A percentile compares a stretch with the other conserved stretches of the same genome.
These are phyloP conservation scores for Mycena amicta DNA, from an alignment of 768 basidiomycete species.

Conservation along the genomic window DNA sequence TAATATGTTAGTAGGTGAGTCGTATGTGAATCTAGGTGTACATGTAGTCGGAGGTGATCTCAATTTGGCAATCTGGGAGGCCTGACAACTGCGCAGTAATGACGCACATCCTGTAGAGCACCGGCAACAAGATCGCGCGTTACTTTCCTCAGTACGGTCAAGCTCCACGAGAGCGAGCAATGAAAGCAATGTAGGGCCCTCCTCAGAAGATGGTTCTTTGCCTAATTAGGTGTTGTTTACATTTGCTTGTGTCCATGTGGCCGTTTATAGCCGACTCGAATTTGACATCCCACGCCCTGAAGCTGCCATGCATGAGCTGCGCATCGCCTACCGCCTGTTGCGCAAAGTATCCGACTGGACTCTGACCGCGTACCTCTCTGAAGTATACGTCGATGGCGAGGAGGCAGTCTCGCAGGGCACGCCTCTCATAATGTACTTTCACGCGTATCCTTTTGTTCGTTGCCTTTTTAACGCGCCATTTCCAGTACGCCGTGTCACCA, in stretches of 20 bases:
- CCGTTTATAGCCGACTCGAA: too few relatives aligned
- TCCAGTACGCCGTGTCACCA: conserved; percentile 61
- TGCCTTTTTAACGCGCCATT: not conserved
- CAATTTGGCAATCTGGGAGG: too few relatives aligned
- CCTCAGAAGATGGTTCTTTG: too few relatives aligned
- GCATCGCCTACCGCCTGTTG: conserved; percentile 60
- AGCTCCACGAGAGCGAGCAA: conserved; percentile 26
- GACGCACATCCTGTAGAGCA: too few relatives aligned
- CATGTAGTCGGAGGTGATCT: not conserved
- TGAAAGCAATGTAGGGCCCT: too few relatives aligned
- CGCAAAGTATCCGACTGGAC: conserved; percentile 65
- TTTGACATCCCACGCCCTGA: conserved; percentile 33
- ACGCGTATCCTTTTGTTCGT: not conserved
- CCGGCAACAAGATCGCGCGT: too few relatives aligned
- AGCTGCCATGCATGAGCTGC: too few relatives aligned
- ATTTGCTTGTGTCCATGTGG: too few relatives aligned
- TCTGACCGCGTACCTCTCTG: conserved; percentile 57
- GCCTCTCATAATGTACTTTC: conserved; percentile 60
- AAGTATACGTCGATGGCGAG: conserved; percentile 57
- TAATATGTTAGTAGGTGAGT: conserved; percentile 16
- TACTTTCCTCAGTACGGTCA: conserved; percentile 24
- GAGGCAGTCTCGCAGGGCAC: conserved; percentile 60
- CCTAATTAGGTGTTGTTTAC: too few relatives aligned
- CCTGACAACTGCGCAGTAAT: too few relatives aligned
- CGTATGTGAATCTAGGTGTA: not conserved